Base-by-base conservation (phyloP, 1,139 yeast genomes). In the Lodderomyces orthopsilosis region DNA sequence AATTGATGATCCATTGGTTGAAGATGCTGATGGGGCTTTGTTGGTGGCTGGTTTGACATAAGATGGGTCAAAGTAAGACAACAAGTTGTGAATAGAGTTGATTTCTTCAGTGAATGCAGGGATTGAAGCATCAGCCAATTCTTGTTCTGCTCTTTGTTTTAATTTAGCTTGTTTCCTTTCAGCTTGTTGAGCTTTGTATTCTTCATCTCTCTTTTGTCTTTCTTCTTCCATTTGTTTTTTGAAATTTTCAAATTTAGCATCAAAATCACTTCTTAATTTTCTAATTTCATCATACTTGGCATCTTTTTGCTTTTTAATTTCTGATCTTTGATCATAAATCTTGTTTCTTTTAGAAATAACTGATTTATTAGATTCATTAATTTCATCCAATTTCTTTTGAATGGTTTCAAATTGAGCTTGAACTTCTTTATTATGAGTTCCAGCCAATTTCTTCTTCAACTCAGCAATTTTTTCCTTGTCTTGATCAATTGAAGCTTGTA, bases 21-120 rank as follows among this genome's bases (percentile, higher is more conserved):
- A 46, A 10, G 40, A 21, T n/a, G 35, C 37, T 9, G 27, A n/a
- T 17, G 55, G 48, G 8, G 34, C 13, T 10, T 38, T 43, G 17
- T 22, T 23, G 40, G 51, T 50, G 50, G 59, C 63, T 50, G 88
- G 85, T 67, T 79, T 84, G 53, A 77, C 85, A 64, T 81, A 85
- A 38, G 83, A 64, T 53, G 95, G 95, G 61, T 89, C 96, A 57
- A 91, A 87, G 68, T 80, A 79, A 36, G 69, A 59, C 63, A 90
- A 75, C 59, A 89, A 74, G 50, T 75, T 71, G 66, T 88, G 89
- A 59, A 93, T 87, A 49, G 84, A 73, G 55, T 74, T 75, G 56
- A 88, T 82, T 68, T 89, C 93, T 40, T 69, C 69, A 49, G 84
- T 81, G 70, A 86, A 91, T 33, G 97, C 98, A 37, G 98, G 96